Conservation (phyloP, 768 basidiomycete genomes). For the Trametes coccinea region DNA sequence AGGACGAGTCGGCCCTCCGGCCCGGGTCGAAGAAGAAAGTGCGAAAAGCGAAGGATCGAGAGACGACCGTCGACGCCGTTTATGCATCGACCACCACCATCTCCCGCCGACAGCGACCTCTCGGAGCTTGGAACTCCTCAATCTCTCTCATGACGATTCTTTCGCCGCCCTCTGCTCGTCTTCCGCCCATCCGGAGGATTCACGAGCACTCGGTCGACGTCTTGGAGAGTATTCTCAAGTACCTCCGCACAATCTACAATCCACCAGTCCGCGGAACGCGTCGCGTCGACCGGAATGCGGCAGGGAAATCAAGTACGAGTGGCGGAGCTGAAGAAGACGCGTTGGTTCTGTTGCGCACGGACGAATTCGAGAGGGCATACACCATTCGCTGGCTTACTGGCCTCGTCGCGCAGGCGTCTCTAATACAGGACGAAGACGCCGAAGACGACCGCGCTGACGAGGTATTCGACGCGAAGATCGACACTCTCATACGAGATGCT, state of each 20-base stretch:
- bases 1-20: no score
- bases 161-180: slow-evolving; percentile 48
- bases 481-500: slow-evolving; percentile 48
- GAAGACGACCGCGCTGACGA: neutral
- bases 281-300: slow-evolving; percentile 32
- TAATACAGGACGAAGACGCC: neutral
- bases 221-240: slow-evolving; percentile 47
- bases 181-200: slow-evolving; percentile 56
- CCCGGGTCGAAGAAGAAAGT: neutral
- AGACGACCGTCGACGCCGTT: neutral
- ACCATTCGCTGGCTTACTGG: slow-evolving; percentile 74
- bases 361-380: slow-evolving; percentile 69
- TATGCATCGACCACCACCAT: neutral
- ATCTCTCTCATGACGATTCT: slow-evolving; percentile 5
- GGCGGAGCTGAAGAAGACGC: slow-evolving; percentile 4
- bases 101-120: neutral
- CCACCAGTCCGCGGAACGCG: slow-evolving; percentile 64
- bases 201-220: slow-evolving; percentile 34
- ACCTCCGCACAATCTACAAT: slow-evolving; percentile 56
- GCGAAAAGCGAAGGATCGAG: neutral
- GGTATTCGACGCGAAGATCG: neutral
- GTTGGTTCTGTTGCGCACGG: slow-evolving; percentile 43
- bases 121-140: neutral
- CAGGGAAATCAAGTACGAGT: neutral
- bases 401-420: slow-evolving; percentile 42